phyloP scores from a whole-genome alignment of 768 basidiomycete species.

The Mycena rosella region DNA sequence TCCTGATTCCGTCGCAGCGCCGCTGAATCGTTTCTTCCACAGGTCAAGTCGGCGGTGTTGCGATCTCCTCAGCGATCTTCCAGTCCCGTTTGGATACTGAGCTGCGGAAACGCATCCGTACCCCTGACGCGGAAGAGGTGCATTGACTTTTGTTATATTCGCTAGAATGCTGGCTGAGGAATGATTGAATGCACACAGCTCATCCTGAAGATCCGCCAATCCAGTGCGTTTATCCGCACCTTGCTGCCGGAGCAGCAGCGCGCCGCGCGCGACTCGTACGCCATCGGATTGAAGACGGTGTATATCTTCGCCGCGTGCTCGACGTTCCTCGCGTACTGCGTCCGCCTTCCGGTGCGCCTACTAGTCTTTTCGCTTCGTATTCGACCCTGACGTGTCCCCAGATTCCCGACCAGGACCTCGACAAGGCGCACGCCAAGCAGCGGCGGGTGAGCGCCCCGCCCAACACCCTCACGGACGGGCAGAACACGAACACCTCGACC shows the following conservation, averaged over 20 bases:
- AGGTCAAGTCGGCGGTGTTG: constrained; percentile 82
- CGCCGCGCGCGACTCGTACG: constrained; percentile 72
- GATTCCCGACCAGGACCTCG: constrained; percentile 35
- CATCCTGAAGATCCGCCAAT: constrained; percentile 72
- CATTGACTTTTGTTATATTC: constrained; percentile 53
- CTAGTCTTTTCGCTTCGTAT: neutral
- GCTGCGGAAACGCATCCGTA: constrained; percentile 63
- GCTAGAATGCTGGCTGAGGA: constrained; percentile 55
- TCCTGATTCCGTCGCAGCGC: constrained; percentile 32
- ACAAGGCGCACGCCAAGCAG: constrained; percentile 22
- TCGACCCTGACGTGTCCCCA: constrained; percentile 2
- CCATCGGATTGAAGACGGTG: constrained; percentile 67
- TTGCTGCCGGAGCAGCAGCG: constrained; percentile 66
- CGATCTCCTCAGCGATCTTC: constrained; percentile 76
- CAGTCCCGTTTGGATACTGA: constrained; percentile 69
- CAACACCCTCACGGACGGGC: neutral
- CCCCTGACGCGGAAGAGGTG: constrained; percentile 18
- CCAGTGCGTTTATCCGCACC: constrained; percentile 63
- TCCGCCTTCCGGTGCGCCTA: constrained; percentile 68
- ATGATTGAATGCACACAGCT: constrained; percentile 51
- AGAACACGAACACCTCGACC: neutral
- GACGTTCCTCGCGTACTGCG: constrained; percentile 69
- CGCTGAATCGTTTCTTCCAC: neutral
- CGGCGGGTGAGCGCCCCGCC: neutral
- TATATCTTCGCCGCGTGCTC: constrained; percentile 73